Base-by-base conservation (phyloP, 148 eudicot species). In the Rhododendron simsii region DNA sequence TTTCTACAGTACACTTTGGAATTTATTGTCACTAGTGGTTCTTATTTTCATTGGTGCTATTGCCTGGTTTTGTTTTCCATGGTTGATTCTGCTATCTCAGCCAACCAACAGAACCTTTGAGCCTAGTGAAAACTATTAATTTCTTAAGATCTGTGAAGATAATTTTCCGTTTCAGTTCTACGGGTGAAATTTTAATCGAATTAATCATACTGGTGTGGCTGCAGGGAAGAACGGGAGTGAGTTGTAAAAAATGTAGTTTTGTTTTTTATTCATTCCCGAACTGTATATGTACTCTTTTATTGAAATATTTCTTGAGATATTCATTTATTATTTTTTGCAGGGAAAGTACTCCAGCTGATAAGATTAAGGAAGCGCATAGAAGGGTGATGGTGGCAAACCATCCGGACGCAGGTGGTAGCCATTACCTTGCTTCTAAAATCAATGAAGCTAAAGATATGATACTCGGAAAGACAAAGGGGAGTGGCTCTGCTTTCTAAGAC, bases 391-490 rank as follows among this genome's bases (percentile, higher is more conserved):
- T 91, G 33, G 93, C 93, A 41, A 91, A 91, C 82, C 93, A 91
- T 86, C 93, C 93, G 3, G 93, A 91, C 74, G 93, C 91, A 10
- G 93, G 93, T 51, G 93, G 93, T 76, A 91, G 93, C 89, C 91
- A 91, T 83, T 91, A 89, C 81, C 91, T 91, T 85, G 93, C 93
- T 83, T 91, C 91, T 78, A 91, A 91, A 81, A 90, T 91, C 44
- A 91, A 91, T 57, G 93, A 91, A 88, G 93, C 93, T 21, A 91
- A 91, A 81, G 93, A 91, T 18, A 12, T 91, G 81, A 33, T 91
- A 88, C 87, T 91, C 39, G 89, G 93, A 65, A 91, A 87, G 85
- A 61, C 57, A 78, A 85, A 88, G 90, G 86, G 86, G 55, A 80
- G 84, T 55, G 93, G 90, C 26, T 91, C 93, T 78, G 87, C 89